Evolutionary conservation across 768 basidiomycete species (phyloP).

Genomic region (Gloeopeniophorella convolvens): DNA sequence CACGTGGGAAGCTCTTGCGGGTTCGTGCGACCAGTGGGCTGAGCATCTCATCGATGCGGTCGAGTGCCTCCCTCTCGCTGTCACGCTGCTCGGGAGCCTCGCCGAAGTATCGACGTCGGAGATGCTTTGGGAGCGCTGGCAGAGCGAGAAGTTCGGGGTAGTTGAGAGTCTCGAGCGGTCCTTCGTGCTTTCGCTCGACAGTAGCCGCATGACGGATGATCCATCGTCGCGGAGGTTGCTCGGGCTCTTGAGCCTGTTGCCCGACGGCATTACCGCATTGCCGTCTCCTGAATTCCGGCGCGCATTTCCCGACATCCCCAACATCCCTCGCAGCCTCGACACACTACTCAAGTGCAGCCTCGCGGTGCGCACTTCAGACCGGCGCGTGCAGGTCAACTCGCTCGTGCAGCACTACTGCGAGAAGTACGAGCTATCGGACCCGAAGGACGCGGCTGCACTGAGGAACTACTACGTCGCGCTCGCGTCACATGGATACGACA

Average conservation of each 20-base stretch:
- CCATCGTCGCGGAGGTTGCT: constrained; percentile 3
- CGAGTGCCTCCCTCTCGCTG: constrained; percentile 15
- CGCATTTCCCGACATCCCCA: background rate
- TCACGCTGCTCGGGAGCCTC: constrained; percentile 10
- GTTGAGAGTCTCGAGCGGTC: constrained; percentile 15
- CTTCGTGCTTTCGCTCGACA: constrained; percentile 13
- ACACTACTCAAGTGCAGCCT: constrained; percentile 12
- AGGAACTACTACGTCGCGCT: constrained; percentile 12
- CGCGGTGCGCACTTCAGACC: constrained; percentile 2
- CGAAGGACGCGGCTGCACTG: background rate
- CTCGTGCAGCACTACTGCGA: constrained; percentile 12
- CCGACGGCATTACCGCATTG: constrained; percentile 3
- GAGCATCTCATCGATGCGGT: constrained; percentile 15
- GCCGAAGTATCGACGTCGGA: constrained; percentile 12
- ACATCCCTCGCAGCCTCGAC: constrained; percentile 5
- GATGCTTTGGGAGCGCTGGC: constrained; percentile 16
- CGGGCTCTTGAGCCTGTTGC: constrained; percentile 11
- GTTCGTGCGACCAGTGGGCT: constrained; percentile 8
- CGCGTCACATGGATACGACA: constrained; percentile 10
- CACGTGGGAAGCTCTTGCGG: constrained; percentile 13
- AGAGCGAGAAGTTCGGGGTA: constrained; percentile 8
- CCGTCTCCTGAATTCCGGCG: constrained; percentile 1
- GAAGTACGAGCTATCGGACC: background rate
- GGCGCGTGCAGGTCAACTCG: constrained; percentile 16
- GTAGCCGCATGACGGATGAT: constrained; percentile 8